Conservation (phyloP, 495 filamentous ascomycete species). For the Penicillium soppii region DNA sequence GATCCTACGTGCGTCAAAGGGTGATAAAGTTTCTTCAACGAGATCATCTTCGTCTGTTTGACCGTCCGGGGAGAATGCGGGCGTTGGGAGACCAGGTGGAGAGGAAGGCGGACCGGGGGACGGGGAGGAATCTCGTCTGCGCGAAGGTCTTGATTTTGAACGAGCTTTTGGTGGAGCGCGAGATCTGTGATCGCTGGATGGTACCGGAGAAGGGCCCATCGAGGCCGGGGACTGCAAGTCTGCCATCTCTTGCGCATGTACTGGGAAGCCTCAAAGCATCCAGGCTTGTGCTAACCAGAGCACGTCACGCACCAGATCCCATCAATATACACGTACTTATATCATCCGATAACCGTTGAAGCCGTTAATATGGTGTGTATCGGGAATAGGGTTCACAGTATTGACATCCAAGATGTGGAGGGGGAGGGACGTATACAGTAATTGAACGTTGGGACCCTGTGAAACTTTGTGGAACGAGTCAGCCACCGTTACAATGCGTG, state of each 20-base stretch:
- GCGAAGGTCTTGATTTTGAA: constrained; percentile 49
- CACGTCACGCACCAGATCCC: constrained; percentile 21
- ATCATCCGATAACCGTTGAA: constrained; percentile 13
- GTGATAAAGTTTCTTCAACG: constrained; percentile 69
- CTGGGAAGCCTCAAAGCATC: constrained; percentile 19
- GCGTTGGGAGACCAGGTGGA: constrained; percentile 56
- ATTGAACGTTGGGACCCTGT: constrained; percentile 9
- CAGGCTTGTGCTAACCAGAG: constrained; percentile 31
- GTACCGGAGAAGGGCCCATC: constrained; percentile 57
- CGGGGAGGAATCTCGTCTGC: constrained; percentile 59
- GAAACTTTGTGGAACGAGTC: constrained; percentile 22
- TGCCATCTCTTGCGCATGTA: constrained; percentile 25
- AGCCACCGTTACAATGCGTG: constrained; percentile 27
- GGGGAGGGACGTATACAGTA: constrained; percentile 5
- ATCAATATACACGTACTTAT: constrained; percentile 22
- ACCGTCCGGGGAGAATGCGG: constrained; percentile 40
- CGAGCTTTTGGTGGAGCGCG: constrained; percentile 41
- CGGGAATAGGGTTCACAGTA: background rate
- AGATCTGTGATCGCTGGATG: constrained; percentile 64
- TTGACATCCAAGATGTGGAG: too few relatives aligned
- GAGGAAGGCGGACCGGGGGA: constrained; percentile 65
- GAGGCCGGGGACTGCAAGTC: constrained; percentile 22
- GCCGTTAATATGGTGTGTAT: background rate
- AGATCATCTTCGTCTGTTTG: constrained; percentile 55
- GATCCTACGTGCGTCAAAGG: constrained; percentile 85